Evolutionary conservation across 352 stramenopile species (phyloP), one percentile per base, ranked within the genome.

Genomic region (Globisporangium emineosum): DNA sequence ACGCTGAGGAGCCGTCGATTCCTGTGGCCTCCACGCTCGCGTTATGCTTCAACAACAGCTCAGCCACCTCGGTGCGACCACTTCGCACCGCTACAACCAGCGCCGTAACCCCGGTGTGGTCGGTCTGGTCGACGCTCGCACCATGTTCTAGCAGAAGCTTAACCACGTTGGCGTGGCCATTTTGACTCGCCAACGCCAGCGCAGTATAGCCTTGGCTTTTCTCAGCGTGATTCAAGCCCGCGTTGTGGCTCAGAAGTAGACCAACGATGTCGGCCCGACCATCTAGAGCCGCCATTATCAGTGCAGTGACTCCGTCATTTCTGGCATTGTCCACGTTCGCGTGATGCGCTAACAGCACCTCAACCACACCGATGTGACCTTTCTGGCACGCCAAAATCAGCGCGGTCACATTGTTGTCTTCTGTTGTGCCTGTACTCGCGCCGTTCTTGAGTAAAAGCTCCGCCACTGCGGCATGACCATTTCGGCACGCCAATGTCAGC

Each of bases 61-160:
- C 43, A 51, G 21, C 43, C 8, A 25, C 43, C 19, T 25, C 43
- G 7, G n/a, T 29, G 43, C 10, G 43, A 17, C 43, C 43, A 10
- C 21, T 51, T 29, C 27, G 37, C 10, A 25, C 40, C 17, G 57
- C 57, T 13, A 54, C 23, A 19, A 55, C 37, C 57, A 63, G 42
- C 27, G 57, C 37, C 10, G 54, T 60, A 29, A 49, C 30, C 17
- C 43, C 43, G n/a, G 19, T 27, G 7, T 25, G 19, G 8, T 10
- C 27, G 19, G 27, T 15, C 43, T 17, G 19, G 43, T 25, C 21
- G 23, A 32, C 10, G 45, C 21, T 53, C n/a, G 21, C 45, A 29
- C 53, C 53, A 45, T 32, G 53, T 32, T 9, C 19, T 1, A 59
- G 19, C 19, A 58, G 52, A n/a, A 37, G 8, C 7, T 29, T 13